Evolutionary conservation across 805 yeast species (phyloP).

Genomic region (Yamadazyma paraphyllophila): DNA sequence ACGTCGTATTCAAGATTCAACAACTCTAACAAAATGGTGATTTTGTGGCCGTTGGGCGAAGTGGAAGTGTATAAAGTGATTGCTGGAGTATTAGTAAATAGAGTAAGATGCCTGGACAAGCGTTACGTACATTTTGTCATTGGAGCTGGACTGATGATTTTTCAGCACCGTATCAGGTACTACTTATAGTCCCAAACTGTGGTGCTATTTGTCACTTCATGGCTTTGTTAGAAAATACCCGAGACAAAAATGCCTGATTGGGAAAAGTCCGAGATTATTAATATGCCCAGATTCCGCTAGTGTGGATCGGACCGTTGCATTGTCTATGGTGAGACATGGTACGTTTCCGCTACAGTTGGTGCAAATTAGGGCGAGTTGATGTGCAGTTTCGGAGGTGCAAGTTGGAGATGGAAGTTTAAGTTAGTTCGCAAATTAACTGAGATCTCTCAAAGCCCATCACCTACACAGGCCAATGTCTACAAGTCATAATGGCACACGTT

Average conservation of each 20-base stretch:
- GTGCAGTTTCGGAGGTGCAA: no score
- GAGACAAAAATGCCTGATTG: background rate
- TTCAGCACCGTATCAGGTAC: background rate
- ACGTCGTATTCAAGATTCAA: conserved; percentile 42
- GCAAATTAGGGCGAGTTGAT: no score
- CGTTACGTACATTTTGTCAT: background rate
- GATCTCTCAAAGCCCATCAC: no score
- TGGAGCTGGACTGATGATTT: background rate
- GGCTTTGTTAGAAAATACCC: background rate
- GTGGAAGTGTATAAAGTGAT: conserved; percentile 20
- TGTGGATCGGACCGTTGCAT: no score
- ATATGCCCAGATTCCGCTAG: background rate
- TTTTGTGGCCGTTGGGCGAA: conserved; percentile 48
- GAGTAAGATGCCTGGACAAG: background rate
- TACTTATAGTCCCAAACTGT: background rate
- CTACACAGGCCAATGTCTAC: no score
- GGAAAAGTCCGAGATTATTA: background rate
- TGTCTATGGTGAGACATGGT: no score
- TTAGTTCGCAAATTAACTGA: no score
- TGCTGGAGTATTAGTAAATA: conserved; percentile 1
- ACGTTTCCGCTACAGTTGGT: no score
- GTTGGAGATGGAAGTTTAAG: no score
- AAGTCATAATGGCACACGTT: background rate
- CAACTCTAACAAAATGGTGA: conserved; percentile 40
- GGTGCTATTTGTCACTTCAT: background rate